Conservation (phyloP, 495 filamentous ascomycete species). For the Lophium mytilinum region DNA sequence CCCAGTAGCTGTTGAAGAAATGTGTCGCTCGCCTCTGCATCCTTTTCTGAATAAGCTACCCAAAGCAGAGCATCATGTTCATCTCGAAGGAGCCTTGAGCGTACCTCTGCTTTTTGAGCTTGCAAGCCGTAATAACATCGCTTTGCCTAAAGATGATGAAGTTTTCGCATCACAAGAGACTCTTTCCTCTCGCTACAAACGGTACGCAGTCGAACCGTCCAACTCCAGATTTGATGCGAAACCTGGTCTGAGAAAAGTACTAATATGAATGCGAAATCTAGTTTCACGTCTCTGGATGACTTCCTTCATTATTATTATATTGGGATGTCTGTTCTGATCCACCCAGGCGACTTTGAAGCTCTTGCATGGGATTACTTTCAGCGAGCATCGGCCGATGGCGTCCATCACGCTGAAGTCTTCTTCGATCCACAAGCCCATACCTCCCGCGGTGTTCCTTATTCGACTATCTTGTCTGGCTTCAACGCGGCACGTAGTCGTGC, state of each 20-base stretch:
- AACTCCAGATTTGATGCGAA: not conserved
- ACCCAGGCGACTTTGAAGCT: conserved; percentile 58
- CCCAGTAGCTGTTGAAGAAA: conserved; percentile 18
- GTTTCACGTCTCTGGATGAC: conserved; percentile 64
- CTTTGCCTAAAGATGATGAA: conserved; percentile 49
- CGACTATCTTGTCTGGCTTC: conserved; percentile 54
- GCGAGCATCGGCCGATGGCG: conserved; percentile 54
- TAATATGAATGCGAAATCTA: not conserved
- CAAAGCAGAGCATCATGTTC: conserved; percentile 75
- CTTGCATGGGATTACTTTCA: conserved; percentile 66
- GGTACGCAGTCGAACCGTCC: not conserved
- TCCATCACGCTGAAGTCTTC: conserved; percentile 70
- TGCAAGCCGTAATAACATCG: conserved; percentile 52
- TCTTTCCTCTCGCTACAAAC: conserved; percentile 51
- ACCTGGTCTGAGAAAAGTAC: not conserved
- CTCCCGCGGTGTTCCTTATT: conserved; percentile 51
- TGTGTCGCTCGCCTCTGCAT: conserved; percentile 51
- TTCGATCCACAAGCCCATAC: conserved; percentile 74
- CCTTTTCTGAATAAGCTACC: conserved; percentile 58
- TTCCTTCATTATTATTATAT: conserved; percentile 74
- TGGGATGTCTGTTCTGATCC: conserved; percentile 58
- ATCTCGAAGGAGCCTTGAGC: conserved; percentile 63
- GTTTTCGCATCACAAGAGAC: conserved; percentile 52
- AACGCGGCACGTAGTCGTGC: conserved; percentile 51
- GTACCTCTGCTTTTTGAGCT: conserved; percentile 62